Percentiles rank a stretch among this genome's conserved stretches.
These are phyloP conservation scores for Barnettozyma siamensis DNA, from an alignment of 805 yeast species.

Conservation along the genomic window DNA sequence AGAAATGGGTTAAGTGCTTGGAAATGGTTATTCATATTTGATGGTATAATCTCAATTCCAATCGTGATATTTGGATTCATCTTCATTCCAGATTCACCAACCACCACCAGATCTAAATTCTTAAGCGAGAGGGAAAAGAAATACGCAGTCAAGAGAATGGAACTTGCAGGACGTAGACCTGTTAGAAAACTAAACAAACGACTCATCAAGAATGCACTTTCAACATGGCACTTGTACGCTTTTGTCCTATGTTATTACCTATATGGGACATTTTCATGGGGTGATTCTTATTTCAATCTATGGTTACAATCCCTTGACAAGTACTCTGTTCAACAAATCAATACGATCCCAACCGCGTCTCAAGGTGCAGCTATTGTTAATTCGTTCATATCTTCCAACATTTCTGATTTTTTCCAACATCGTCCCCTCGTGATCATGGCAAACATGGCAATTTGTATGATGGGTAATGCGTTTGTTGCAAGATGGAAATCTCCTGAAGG, in stretches of 20 bases:
- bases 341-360: slow-evolving; percentile 30
- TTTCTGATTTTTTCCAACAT: slow-evolving; percentile 26
- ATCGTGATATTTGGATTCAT: slow-evolving; percentile 33
- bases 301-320: slow-evolving; percentile 26
- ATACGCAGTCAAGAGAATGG: slow-evolving; percentile 12
- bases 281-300: slow-evolving; percentile 25
- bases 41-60: slow-evolving; percentile 29
- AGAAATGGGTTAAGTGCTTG: slow-evolving; percentile 37
- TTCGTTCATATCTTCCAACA: slow-evolving; percentile 23
- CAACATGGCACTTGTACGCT: slow-evolving; percentile 14
- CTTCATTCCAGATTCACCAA: slow-evolving; percentile 39
- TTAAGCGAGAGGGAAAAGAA: slow-evolving; percentile 6
- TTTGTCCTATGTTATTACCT: slow-evolving; percentile 11
- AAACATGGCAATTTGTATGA: slow-evolving; percentile 14
- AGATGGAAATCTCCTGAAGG: slow-evolving; percentile 21
- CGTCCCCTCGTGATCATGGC: slow-evolving; percentile 27
- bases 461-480: slow-evolving; percentile 23
- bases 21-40: slow-evolving; percentile 40
- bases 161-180: slow-evolving; percentile 12
- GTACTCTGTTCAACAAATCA: slow-evolving; percentile 25
- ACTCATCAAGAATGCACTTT: slow-evolving; percentile 7
- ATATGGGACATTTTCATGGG: slow-evolving; percentile 14
- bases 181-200: slow-evolving; percentile 3
- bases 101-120: slow-evolving; percentile 10
- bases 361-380: slow-evolving; percentile 26